A percentile compares a stretch with the other conserved stretches of the same genome.
phyloP scores from a whole-genome alignment of 768 basidiomycete genomes.

The Tylopilus subfusipes region DNA sequence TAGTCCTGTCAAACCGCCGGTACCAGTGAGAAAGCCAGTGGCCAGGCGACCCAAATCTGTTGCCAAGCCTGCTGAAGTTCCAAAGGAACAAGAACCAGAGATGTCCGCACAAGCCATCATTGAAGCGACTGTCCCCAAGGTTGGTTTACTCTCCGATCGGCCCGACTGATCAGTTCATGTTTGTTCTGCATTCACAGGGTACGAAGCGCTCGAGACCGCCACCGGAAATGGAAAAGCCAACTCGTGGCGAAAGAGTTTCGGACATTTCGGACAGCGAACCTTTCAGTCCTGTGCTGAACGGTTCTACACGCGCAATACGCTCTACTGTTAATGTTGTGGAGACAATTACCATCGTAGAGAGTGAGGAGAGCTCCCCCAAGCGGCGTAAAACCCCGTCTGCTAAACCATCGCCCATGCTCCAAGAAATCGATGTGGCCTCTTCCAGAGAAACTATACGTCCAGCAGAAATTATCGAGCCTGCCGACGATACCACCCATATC shows the following conservation, averaged over 20 bases:
- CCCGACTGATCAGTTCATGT: conserved; percentile 6
- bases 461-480: conserved; percentile 40
- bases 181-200: conserved; percentile 43
- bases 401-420: conserved; percentile 5
- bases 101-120: conserved; percentile 65
- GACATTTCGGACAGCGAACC: conserved; percentile 8
- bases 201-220: conserved; percentile 76
- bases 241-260: conserved; percentile 3
- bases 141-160: conserved; percentile 28
- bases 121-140: conserved; percentile 75
- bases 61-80: conserved; percentile 35
- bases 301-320: conserved; percentile 4
- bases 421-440: conserved; percentile 34
- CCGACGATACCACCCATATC: conserved; percentile 20
- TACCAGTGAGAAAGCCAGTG: conserved; percentile 39
- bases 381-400: conserved; percentile 42
- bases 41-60: conserved; percentile 37
- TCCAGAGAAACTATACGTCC: conserved; percentile 26
- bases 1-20: conserved; percentile 55
- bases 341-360: conserved; percentile 38
- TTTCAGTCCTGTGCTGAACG: conserved; percentile 15
- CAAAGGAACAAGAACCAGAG: conserved; percentile 28
- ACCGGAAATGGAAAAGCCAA: conserved; percentile 44
- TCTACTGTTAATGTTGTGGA: conserved; percentile 22
- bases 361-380: conserved; percentile 42